phyloP scores from a whole-genome alignment of 345 rosid genomes.

The Diplotaxis tenuifolia region DNA sequence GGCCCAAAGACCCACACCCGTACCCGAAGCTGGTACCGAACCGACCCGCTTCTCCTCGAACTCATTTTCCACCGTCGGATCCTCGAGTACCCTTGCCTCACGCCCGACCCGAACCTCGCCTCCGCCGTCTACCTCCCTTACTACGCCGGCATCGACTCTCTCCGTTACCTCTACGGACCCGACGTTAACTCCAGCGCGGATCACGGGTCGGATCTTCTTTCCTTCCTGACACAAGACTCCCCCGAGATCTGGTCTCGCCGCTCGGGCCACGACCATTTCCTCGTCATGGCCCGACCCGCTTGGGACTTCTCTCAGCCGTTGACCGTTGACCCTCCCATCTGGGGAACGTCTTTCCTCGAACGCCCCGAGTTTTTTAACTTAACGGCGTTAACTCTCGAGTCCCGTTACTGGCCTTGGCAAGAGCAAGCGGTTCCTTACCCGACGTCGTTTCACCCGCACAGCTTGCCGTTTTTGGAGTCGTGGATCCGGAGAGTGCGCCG shows the following conservation, averaged over 20 bases:
- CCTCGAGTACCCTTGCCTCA: constrained; percentile 81
- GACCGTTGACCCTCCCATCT: constrained; percentile 65
- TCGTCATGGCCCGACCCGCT: constrained; percentile 88
- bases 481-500: constrained; percentile 66
- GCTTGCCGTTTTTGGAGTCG: constrained; percentile 50
- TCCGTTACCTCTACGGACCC: constrained; percentile 74
- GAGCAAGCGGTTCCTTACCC: constrained; percentile 90
- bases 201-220: constrained; percentile 70
- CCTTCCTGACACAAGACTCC: constrained; percentile 42
- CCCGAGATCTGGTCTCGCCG: constrained; percentile 58
- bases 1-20: constrained; percentile 79
- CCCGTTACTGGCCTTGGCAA: constrained; percentile 86
- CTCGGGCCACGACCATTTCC: constrained; percentile 74
- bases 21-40: constrained; percentile 82
- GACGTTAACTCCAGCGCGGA: constrained; percentile 63
- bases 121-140: constrained; percentile 76
- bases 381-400: constrained; percentile 66
- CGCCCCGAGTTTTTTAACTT: constrained; percentile 73
- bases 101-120: constrained; percentile 69
- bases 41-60: constrained; percentile 76
- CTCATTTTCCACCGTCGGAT: constrained; percentile 79
- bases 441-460: constrained; percentile 87
- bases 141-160: constrained; percentile 72
- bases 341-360: constrained; percentile 94
- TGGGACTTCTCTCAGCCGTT: constrained; percentile 90